phyloP scores from a whole-genome alignment of 306 rosid species.

The Bauhinia variegata region DNA sequence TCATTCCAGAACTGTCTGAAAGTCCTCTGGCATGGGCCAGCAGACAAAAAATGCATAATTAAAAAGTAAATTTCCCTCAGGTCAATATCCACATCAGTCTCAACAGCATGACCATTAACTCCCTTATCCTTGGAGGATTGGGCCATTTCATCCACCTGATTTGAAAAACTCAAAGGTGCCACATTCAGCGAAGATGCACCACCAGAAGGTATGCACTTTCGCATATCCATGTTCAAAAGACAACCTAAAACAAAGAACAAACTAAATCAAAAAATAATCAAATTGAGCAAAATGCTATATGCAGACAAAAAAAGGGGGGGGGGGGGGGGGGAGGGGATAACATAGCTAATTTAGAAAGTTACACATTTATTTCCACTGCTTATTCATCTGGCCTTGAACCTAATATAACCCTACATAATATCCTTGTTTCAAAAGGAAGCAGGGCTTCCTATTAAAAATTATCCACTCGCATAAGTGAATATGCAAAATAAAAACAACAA shows the following conservation, averaged over 20 bases:
- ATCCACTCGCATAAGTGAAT: too few relatives aligned
- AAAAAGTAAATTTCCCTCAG: constrained; percentile 76
- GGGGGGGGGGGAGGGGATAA: too few relatives aligned
- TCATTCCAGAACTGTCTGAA: constrained; percentile 64
- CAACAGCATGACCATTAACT: constrained; percentile 39
- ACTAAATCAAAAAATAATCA: constrained; percentile 10
- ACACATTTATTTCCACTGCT: too few relatives aligned
- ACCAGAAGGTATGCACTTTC: constrained; percentile 58
- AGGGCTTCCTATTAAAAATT: too few relatives aligned
- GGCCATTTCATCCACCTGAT: constrained; percentile 56
- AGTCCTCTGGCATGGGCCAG: constrained; percentile 79
- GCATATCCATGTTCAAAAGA: constrained; percentile 51
- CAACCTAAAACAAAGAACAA: constrained; percentile 47
- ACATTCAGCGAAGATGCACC: constrained; percentile 46
- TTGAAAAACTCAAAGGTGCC: constrained; percentile 55
- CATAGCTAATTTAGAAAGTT: background rate
- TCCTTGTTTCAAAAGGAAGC: too few relatives aligned
- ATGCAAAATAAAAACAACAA: too few relatives aligned
- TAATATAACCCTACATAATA: too few relatives aligned
- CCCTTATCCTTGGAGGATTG: constrained; percentile 39
- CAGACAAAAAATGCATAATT: constrained; percentile 76
- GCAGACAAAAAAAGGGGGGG: too few relatives aligned
- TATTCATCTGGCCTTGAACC: too few relatives aligned
- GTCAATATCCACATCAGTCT: constrained; percentile 64
- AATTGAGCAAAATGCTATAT: constrained; percentile 1